Evolutionary conservation across 1,139 yeast genomes (phyloP), one percentile per base, ranked within the genome.

Genomic region (Tardiomyces depauwii): DNA sequence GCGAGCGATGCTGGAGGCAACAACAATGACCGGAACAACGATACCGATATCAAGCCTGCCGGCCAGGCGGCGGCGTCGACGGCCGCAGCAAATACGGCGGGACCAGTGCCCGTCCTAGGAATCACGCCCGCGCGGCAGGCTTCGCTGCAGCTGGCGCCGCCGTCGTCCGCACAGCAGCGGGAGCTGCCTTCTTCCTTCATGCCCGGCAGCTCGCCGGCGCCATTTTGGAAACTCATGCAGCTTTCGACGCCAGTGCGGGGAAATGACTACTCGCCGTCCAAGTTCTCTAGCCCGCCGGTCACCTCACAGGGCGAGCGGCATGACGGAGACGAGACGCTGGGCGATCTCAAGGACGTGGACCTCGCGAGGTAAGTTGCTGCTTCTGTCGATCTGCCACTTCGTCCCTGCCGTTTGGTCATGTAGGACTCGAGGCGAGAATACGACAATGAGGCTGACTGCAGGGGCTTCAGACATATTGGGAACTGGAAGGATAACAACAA

Each of bases 331-430:
- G 59, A 60, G 28, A 64, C 59, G 19, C 55, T 67, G 11, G 72
- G 72, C 2, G 77, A 72, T 51, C 58, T 72, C 42, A 67, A 68
- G 47, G 70, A 72, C 50, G 73, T 72, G 38, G 78, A 73, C 56
- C 55, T 73, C 41, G 69, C 72, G 14, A 42, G 11, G 36, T 30
- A 30, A 30, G 36, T 30, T 30, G 36, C 3, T 30, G 5, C 16
- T 30, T 3, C 16, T 5, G 4, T 30, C 10, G 36, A 12, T 3
- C 10, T 11, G 10, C n/a, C n/a, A 14, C 30, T 27, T 12, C 12
- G 30, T 12, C 11, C 9, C 30, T 10, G 12, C 30, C 12, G 30
- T 27, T 27, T 27, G 30, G n/a, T 30, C 16, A 4, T 14, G 5
- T 30, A 11, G 36, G 10, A 12, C 36, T 30, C 10, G 36, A 5